Evolutionary conservation across 495 filamentous ascomycete species (phyloP), one percentile per base, ranked within the genome.

Genomic region (Tuber borchii): DNA sequence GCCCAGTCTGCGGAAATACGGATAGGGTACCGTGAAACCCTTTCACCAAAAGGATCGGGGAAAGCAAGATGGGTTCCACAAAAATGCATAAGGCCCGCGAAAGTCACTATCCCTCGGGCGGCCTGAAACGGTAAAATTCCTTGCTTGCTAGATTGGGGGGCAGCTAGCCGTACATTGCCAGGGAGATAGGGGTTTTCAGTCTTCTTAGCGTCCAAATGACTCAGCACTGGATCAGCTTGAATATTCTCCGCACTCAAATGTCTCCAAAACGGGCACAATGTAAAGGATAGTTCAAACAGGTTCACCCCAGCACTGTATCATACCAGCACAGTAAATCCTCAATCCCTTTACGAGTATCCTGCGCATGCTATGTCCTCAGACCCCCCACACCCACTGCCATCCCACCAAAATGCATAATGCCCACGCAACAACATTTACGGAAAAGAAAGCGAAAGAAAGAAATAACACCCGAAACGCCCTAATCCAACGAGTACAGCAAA

Each of bases 381-480:
- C 20, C 26, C 71, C 71, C 71, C 71, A 48, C 71, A 51, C 20
- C 26, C 71, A 39, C 42, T 34, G 19, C 20, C 37, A 72, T 10
- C 19, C 48, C 48, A 56, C 48, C 22, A 26, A 26, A 26, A 26
- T 22, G 20, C 48, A 56, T n/a, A 2, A 31, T 65, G 16, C 14
- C 12, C 56, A 31, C n/a, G n/a, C 56, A 31, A 56, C 48, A n/a
- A 56, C 48, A n/a, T n/a, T 56, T 56, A 12, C 10, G 46, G 46
- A n/a, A 26, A n/a, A 1, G 20, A 56, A 65, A 26, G 56, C 10
- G 56, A 31, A n/a, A 65, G 51, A 31, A 31, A 26, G 56, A 65
- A 6, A 65, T 65, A 17, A 31, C n/a, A 65, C 56, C 51, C 56
- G 56, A 65, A 65, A 65, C n/a, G 56, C 56, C 56, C 56, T 65